These are phyloP conservation scores for Obba rivulosa DNA, from an alignment of 768 basidiomycete species.

Conservation along the genomic window DNA sequence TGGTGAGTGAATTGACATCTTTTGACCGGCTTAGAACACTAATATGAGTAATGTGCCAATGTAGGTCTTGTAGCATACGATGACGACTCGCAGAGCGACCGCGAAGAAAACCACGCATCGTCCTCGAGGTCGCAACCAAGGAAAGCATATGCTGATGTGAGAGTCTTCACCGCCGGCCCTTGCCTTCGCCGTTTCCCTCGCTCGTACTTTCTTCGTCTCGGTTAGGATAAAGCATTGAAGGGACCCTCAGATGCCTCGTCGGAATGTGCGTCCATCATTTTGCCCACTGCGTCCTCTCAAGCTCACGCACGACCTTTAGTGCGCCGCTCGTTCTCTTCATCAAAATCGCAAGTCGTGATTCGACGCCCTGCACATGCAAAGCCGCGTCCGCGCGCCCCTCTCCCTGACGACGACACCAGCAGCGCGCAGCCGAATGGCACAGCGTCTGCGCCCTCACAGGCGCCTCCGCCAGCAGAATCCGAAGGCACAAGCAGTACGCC, in stretches of 20 bases:
- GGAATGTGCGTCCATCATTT: conserved; percentile 34
- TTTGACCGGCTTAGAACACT: no score
- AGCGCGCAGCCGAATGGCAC: conserved; percentile 6
- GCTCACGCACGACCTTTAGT: neutral
- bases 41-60: no score
- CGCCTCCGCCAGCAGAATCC: neutral
- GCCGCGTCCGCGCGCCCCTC: conserved; percentile 43
- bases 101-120: conserved; percentile 21
- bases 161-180: conserved; percentile 40
- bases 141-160: conserved; percentile 47
- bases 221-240: conserved; percentile 44
- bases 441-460: conserved; percentile 12
- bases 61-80: conserved; percentile 60
- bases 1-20: no score
- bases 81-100: conserved; percentile 58
- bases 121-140: neutral
- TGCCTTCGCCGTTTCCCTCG: conserved; percentile 53
- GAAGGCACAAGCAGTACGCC: conserved; percentile 1
- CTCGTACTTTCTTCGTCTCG: conserved; percentile 53
- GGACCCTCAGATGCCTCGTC: conserved; percentile 25
- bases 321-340: neutral
- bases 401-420: conserved; percentile 36
- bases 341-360: conserved; percentile 54
- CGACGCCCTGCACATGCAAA: conserved; percentile 45
- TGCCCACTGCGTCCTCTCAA: neutral